Conservation (phyloP, 2,329 filamentous ascomycete species). For the Microsporum ferrugineum region DNA sequence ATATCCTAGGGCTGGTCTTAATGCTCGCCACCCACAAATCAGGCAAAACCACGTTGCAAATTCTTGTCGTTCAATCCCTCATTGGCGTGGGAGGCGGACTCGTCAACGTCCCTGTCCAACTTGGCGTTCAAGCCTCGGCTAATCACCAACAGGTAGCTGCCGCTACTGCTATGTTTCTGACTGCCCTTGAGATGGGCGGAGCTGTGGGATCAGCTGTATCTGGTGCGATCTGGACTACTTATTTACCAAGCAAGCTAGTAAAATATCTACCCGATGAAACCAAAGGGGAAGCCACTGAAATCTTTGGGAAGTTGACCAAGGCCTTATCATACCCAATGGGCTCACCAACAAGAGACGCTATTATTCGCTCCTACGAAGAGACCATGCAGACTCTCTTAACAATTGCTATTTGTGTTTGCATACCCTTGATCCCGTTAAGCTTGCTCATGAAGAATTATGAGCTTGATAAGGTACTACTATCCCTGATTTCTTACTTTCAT, state of each 20-base stretch:
- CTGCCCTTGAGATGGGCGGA: conserved; percentile 50
- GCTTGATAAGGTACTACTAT: conserved; percentile 37
- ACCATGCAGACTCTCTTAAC: conserved; percentile 50
- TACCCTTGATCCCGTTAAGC: conserved; percentile 47
- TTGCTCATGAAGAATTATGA: conserved; percentile 48
- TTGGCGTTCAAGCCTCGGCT: conserved; percentile 49
- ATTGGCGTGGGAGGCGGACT: conserved; percentile 48
- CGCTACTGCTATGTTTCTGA: conserved; percentile 49
- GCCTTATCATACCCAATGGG: conserved; percentile 51
- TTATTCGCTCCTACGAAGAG: conserved; percentile 54
- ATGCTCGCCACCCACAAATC: conserved; percentile 50
- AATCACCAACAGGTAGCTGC: conserved; percentile 52
- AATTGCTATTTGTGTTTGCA: conserved; percentile 42
- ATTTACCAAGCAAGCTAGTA: conserved; percentile 43
- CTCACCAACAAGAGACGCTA: conserved; percentile 46
- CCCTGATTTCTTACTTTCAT: not conserved
- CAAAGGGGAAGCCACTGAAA: conserved; percentile 32
- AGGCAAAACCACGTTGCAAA: conserved; percentile 40
- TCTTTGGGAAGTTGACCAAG: conserved; percentile 42
- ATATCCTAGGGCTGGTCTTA: conserved; percentile 43
- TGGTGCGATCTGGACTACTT: conserved; percentile 53
- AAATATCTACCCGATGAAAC: conserved; percentile 40
- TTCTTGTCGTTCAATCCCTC: conserved; percentile 51
- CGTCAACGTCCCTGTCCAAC: conserved; percentile 47
- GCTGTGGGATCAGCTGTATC: conserved; percentile 51